A percentile compares a stretch with the other conserved stretches of the same genome.
These are phyloP conservation scores for Thielaviopsis euricoi DNA, from an alignment of 2,329 filamentous ascomycete genomes.

Conservation along the genomic window DNA sequence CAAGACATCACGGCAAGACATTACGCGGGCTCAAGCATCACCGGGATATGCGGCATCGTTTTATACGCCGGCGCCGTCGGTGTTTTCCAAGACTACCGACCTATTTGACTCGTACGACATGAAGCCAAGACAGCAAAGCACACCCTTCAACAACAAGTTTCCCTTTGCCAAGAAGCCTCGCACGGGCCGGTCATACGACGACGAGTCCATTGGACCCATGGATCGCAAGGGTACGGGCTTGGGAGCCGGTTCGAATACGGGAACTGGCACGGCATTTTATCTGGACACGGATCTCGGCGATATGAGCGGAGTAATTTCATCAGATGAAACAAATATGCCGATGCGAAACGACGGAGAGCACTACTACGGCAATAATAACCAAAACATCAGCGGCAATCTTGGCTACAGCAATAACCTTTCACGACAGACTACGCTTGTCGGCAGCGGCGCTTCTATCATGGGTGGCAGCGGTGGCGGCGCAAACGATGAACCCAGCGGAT, in stretches of 20 bases:
- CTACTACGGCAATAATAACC: neutral
- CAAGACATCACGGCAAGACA: conserved; percentile 29
- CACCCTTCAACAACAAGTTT: conserved; percentile 43
- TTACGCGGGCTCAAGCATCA: conserved; percentile 23
- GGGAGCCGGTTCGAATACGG: no score
- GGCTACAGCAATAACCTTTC: neutral
- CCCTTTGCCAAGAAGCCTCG: conserved; percentile 43
- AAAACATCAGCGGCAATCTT: neutral
- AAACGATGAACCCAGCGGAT: conserved; percentile 29
- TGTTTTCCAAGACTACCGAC: conserved; percentile 5
- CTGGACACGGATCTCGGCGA: conserved; percentile 79
- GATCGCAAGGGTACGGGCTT: conserved; percentile 32
- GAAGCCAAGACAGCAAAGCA: conserved; percentile 3
- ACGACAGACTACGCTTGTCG: neutral
- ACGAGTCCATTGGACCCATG: conserved; percentile 42
- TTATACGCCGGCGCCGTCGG: conserved; percentile 1
- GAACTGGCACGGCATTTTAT: conserved; percentile 48
- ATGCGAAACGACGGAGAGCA: neutral
- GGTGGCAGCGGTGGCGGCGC: no score
- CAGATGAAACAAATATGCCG: neutral
- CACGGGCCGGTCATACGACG: conserved; percentile 31
- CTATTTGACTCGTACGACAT: conserved; percentile 13
- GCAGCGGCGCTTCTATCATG: neutral
- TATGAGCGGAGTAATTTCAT: conserved; percentile 50
- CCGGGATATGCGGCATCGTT: conserved; percentile 11